Evolutionary conservation across 805 yeast genomes (phyloP).

Genomic region (Saccharomycopsis sp.): DNA sequence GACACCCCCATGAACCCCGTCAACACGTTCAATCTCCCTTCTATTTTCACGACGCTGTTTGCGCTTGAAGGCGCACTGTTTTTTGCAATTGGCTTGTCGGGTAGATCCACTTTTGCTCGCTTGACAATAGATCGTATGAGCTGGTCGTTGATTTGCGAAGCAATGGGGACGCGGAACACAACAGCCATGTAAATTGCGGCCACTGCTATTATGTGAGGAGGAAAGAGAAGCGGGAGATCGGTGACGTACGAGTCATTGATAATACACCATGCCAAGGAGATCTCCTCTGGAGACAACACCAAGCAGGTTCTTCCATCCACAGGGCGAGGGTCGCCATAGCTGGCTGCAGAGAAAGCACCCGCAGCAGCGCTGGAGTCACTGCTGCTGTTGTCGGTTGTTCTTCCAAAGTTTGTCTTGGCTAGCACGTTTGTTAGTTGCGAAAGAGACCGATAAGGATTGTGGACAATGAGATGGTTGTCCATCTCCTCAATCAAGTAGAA

Average conservation of each 20-base stretch:
- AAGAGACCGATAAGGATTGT: constrained; percentile 66
- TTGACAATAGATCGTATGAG: neutral
- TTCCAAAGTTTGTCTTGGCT: constrained; percentile 27
- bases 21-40: constrained; percentile 43
- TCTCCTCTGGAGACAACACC: constrained; percentile 48
- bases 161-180: constrained; percentile 1
- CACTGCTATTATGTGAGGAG: constrained; percentile 84
- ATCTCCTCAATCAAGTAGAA: constrained; percentile 87
- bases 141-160: neutral
- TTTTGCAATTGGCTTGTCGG: neutral
- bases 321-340: constrained; percentile 23
- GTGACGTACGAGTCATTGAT: constrained; percentile 86
- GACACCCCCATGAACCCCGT: constrained; percentile 64
- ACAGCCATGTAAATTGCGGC: constrained; percentile 69
- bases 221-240: constrained; percentile 70
- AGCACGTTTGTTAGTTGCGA: constrained; percentile 39
- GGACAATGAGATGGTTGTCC: constrained; percentile 58
- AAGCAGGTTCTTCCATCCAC: constrained; percentile 21
- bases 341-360: neutral
- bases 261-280: constrained; percentile 82
- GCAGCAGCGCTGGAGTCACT: neutral
- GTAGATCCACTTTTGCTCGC: constrained; percentile 1
- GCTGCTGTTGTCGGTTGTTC: neutral
- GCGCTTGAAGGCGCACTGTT: neutral
- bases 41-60: neutral